These are phyloP conservation scores for Perilla frutescens DNA, from an alignment of 257 asterid species.

Conservation along the genomic window DNA sequence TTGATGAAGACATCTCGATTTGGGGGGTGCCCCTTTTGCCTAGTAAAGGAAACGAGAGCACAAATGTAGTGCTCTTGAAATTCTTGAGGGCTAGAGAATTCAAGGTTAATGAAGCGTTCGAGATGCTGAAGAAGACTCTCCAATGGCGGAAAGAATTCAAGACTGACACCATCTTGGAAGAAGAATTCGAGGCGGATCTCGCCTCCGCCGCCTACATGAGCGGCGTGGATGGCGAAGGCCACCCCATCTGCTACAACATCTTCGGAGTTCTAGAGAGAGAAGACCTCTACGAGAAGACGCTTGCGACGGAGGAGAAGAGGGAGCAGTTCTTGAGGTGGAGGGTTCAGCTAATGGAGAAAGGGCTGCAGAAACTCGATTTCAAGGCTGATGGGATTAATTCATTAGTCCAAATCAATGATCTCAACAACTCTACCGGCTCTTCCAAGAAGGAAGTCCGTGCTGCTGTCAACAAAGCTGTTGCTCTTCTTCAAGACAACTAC, in stretches of 20 bases:
- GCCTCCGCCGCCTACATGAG: slow-evolving; percentile 65
- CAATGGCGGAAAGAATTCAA: slow-evolving; percentile 74
- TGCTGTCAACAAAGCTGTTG: slow-evolving; percentile 63
- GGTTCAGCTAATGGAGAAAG: slow-evolving; percentile 81
- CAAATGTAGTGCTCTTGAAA: slow-evolving; percentile 70
- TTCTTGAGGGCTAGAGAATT: slow-evolving; percentile 81
- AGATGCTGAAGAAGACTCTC: slow-evolving; percentile 77
- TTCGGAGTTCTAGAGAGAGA: slow-evolving; percentile 64
- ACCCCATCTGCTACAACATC: slow-evolving; percentile 81
- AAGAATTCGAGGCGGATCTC: slow-evolving; percentile 61
- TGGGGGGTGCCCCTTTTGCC: slow-evolving; percentile 80
- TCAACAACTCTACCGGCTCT: slow-evolving; percentile 63
- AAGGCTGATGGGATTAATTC: slow-evolving; percentile 63
- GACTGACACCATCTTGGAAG: slow-evolving; percentile 56
- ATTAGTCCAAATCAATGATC: slow-evolving; percentile 72
- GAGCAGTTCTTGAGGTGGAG: slow-evolving; percentile 81
- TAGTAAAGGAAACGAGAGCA: slow-evolving; percentile 57
- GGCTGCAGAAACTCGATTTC: slow-evolving; percentile 67
- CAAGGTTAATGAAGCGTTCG: slow-evolving; percentile 62
- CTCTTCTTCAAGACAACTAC: slow-evolving; percentile 80
- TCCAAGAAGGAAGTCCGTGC: slow-evolving; percentile 76
- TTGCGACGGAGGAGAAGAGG: slow-evolving; percentile 63
- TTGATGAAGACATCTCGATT: slow-evolving; percentile 55
- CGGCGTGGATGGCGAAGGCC: slow-evolving; percentile 66
- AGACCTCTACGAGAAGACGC: slow-evolving; percentile 53